Evolutionary conservation across 495 filamentous ascomycete genomes (phyloP), one percentile per base, ranked within the genome.

Genomic region (Evernia prunastri): DNA sequence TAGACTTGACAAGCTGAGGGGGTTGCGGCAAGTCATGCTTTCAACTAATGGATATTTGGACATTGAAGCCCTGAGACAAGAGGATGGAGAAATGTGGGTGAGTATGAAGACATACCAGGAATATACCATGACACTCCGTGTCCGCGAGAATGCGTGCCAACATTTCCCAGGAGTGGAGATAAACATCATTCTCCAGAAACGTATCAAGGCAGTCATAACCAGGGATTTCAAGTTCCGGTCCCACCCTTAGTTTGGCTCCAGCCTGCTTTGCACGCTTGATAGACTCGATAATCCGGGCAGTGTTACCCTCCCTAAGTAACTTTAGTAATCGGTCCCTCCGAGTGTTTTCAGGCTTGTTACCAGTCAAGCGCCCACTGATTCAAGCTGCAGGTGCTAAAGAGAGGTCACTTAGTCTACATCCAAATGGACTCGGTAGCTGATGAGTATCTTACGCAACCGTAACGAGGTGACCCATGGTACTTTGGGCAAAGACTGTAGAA

Each of bases 231-330:
- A 90, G 80, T 72, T 89, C 87, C 1, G 90, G 91, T 12, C 90
- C 90, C 35, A 92, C 83, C 33, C 91, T 79, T 18, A 96, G 75
- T n/a, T 80, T 81, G 17, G 89, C 89, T 15, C 87, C 85, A 3
- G 79, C 80, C 13, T 73, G 80, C 72, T 93, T 96, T 31, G 92
- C 89, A 63, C 35, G 70, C 15, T 77, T 79, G 60, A 96, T 89
- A 67, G 82, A 85, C 72, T 92, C 81, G 60, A 91, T 87, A 65
- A 95, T 95, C 10, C 92, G 81, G 37, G 82, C 75, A 1, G 78
- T 73, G 69, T 96, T 96, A 27, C 91, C 92, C 67, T 88, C 85
- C 72, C 87, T n/a, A n/a, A n/a, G n/a, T n/a, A n/a, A n/a, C n/a
- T n/a, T n/a, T n/a, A n/a, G n/a, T n/a, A n/a, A n/a, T n/a, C n/a